Evolutionary conservation across 2,329 filamentous ascomycete genomes (phyloP).

Genomic region (Trichoderma breve): DNA sequence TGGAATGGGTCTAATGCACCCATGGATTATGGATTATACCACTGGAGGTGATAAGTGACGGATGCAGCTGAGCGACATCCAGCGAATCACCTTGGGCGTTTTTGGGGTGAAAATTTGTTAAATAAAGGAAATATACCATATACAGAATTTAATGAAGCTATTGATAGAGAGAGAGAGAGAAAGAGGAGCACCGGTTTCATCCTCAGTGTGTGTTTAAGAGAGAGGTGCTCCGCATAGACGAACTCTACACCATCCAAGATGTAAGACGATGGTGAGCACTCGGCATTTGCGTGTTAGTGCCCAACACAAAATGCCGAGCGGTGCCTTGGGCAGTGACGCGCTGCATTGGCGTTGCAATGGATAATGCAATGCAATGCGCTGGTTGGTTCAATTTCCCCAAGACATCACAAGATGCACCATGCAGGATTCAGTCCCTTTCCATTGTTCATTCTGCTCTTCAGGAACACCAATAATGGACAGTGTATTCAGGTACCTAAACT

Average conservation of each 20-base stretch:
- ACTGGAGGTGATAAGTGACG: slow-evolving; percentile 6
- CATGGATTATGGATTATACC: slow-evolving; percentile 6
- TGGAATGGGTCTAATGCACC: background rate
- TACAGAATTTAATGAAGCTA: background rate
- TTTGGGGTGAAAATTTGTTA: background rate
- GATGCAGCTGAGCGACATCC: slow-evolving; percentile 12
- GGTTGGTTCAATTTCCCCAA: background rate
- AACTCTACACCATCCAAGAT: background rate
- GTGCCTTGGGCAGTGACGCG: slow-evolving; percentile 5
- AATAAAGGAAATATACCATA: background rate
- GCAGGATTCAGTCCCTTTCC: background rate
- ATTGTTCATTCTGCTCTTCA: background rate
- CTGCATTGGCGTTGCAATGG: background rate
- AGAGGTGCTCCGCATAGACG: background rate
- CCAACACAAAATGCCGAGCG: background rate
- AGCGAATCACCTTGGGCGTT: background rate
- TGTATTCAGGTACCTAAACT: background rate
- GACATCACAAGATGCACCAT: background rate
- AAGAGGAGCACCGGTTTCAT: background rate
- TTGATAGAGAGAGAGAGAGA: background rate
- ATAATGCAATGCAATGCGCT: background rate
- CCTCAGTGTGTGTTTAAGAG: background rate
- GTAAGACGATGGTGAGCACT: too few relatives aligned
- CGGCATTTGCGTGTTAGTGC: background rate
- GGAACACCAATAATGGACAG: background rate